phyloP scores from a whole-genome alignment of 768 basidiomycete species.

The Kwoniella pini region DNA sequence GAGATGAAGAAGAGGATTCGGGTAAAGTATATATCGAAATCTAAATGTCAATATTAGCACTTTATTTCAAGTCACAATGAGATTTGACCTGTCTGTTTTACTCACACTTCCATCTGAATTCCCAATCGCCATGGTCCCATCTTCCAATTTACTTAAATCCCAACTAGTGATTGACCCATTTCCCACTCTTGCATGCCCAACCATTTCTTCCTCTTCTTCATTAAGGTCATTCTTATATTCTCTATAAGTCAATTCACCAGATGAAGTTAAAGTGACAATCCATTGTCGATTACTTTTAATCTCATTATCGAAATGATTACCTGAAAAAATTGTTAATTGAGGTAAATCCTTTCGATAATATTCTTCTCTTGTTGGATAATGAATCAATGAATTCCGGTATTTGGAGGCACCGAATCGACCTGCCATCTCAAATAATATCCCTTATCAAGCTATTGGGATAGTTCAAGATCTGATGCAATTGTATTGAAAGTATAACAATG shows the following conservation, averaged over 20 bases:
- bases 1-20: neutral
- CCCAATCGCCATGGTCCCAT: constrained; percentile 33
- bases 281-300: constrained; percentile 39
- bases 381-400: constrained; percentile 36
- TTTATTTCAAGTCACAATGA: neutral
- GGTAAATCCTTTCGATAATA: constrained; percentile 34
- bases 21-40: constrained; percentile 15
- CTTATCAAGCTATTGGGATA: no score
- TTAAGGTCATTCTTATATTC: constrained; percentile 9
- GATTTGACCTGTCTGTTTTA: neutral
- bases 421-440: no score
- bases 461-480: no score
- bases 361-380: constrained; percentile 29
- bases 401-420: constrained; percentile 41
- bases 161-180: constrained; percentile 43
- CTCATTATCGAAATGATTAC: constrained; percentile 36
- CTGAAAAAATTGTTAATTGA: constrained; percentile 27
- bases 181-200: constrained; percentile 30
- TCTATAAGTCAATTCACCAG: constrained; percentile 35
- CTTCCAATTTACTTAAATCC: constrained; percentile 40
- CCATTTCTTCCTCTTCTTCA: constrained; percentile 5
- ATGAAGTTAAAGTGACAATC: constrained; percentile 34
- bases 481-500: no score
- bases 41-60: neutral
- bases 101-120: constrained; percentile 43